Conservation (phyloP, 2,329 filamentous ascomycete genomes). For the Trichophyton verrucosum region DNA sequence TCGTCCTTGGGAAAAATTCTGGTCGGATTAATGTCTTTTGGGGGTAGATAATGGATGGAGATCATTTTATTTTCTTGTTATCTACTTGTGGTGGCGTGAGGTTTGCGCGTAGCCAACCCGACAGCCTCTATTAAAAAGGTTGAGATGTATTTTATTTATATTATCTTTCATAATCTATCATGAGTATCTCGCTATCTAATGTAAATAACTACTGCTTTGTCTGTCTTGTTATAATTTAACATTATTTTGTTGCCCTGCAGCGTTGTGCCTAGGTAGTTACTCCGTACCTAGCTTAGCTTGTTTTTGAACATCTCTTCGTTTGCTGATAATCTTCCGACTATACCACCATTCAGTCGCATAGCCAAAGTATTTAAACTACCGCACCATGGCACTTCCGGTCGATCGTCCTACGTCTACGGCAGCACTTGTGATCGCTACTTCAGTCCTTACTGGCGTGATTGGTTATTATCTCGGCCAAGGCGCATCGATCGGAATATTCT, state of each 20-base stretch:
- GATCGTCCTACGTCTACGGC: constrained; percentile 40
- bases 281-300: background rate
- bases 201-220: no score
- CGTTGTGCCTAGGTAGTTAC: background rate
- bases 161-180: background rate
- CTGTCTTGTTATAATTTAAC: no score
- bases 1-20: background rate
- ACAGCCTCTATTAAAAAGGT: background rate
- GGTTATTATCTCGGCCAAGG: constrained; percentile 62
- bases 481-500: constrained; percentile 60
- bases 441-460: constrained; percentile 58
- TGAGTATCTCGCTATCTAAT: background rate
- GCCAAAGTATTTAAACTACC: background rate
- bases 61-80: background rate
- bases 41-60: constrained; percentile 3
- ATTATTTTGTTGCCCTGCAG: background rate
- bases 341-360: background rate
- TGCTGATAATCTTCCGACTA: background rate
- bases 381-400: constrained; percentile 8
- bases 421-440: constrained; percentile 58
- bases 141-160: constrained; percentile 1
- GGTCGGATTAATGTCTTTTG: constrained; percentile 1
- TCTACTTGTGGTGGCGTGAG: background rate
- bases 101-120: background rate
- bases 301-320: background rate